phyloP scores from a whole-genome alignment of 2,329 filamentous ascomycete genomes.

The Fusarium equiseti region DNA sequence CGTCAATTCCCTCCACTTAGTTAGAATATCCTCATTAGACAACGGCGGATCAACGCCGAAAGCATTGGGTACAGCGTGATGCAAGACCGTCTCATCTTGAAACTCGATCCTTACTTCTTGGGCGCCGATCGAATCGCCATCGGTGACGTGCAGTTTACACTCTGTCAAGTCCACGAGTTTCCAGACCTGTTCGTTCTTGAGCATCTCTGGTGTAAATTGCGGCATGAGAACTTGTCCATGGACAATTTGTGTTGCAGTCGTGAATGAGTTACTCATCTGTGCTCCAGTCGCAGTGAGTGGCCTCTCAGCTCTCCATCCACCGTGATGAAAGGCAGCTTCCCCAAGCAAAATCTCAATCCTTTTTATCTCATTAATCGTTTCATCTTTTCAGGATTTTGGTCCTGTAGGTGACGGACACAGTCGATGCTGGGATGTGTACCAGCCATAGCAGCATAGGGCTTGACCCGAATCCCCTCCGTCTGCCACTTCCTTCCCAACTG shows the following conservation, averaged over 20 bases:
- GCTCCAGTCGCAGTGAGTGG: constrained; percentile 6
- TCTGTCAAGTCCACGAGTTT: constrained; percentile 1
- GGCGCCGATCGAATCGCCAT: constrained; percentile 1
- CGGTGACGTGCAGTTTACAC: not conserved
- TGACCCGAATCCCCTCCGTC: not conserved
- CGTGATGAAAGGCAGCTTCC: constrained; percentile 14
- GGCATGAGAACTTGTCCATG: constrained; percentile 12
- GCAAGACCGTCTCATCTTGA: not conserved
- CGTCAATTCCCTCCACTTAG: constrained; percentile 6
- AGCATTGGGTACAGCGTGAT: constrained; percentile 1
- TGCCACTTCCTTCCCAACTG: constrained; percentile 2
- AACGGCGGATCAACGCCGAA: constrained; percentile 3
- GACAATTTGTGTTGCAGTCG: constrained; percentile 5
- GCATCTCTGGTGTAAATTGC: not conserved
- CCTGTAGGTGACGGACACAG: constrained; percentile 3
- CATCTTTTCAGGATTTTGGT: not conserved
- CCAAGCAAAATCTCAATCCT: constrained; percentile 1
- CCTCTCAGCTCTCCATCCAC: not conserved
- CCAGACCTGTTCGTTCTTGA: not conserved
- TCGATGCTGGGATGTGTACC: constrained; percentile 16
- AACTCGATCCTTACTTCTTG: constrained; percentile 4
- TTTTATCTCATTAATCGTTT: not conserved
- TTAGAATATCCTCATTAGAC: constrained; percentile 2
- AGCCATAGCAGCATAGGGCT: constrained; percentile 11
- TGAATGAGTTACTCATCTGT: constrained; percentile 18